Percentiles rank a stretch among this genome's conserved stretches.
phyloP scores from a whole-genome alignment of 805 yeast genomes.

The Candida wancherniae region DNA sequence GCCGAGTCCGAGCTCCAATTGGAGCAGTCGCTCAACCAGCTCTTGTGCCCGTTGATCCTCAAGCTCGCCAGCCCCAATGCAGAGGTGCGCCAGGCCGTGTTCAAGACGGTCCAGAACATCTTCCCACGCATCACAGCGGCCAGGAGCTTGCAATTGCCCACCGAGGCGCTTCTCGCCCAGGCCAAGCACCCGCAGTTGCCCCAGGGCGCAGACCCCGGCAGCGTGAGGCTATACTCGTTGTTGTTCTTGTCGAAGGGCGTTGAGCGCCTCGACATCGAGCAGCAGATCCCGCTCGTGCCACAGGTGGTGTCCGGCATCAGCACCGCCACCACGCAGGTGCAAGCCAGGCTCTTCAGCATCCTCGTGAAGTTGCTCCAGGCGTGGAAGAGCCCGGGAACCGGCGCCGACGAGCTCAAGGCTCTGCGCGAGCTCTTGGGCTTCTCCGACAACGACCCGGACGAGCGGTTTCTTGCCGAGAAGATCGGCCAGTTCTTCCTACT shows the following conservation, averaged over 20 bases:
- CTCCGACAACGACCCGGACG: conserved; percentile 34
- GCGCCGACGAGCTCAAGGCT: conserved; percentile 37
- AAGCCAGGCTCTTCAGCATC: conserved; percentile 60
- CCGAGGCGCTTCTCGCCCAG: conserved; percentile 57
- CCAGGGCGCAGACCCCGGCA: conserved; percentile 37
- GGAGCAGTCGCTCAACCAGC: conserved; percentile 53
- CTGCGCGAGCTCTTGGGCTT: conserved; percentile 34
- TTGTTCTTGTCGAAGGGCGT: conserved; percentile 66
- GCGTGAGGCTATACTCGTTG: conserved; percentile 58
- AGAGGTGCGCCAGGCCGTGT: conserved; percentile 61
- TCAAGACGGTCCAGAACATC: conserved; percentile 61
- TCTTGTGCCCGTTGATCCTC: conserved; percentile 71
- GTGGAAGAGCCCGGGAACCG: conserved; percentile 49
- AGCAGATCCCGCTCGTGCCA: conserved; percentile 43
- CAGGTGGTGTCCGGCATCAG: conserved; percentile 45
- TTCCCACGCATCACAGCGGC: conserved; percentile 62
- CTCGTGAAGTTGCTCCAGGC: conserved; percentile 47
- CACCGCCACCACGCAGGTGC: conserved; percentile 24
- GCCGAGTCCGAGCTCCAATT: conserved; percentile 66
- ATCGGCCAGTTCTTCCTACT: conserved; percentile 57
- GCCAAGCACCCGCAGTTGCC: conserved; percentile 53
- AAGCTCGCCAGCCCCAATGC: conserved; percentile 70
- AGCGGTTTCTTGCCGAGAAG: conserved; percentile 39
- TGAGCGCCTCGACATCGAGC: conserved; percentile 43
- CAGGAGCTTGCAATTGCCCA: conserved; percentile 55